A percentile compares a stretch with the other conserved stretches of the same genome.
phyloP scores from a whole-genome alignment of 1,284 basidiomycete genomes.

The Agaricales sp. region DNA sequence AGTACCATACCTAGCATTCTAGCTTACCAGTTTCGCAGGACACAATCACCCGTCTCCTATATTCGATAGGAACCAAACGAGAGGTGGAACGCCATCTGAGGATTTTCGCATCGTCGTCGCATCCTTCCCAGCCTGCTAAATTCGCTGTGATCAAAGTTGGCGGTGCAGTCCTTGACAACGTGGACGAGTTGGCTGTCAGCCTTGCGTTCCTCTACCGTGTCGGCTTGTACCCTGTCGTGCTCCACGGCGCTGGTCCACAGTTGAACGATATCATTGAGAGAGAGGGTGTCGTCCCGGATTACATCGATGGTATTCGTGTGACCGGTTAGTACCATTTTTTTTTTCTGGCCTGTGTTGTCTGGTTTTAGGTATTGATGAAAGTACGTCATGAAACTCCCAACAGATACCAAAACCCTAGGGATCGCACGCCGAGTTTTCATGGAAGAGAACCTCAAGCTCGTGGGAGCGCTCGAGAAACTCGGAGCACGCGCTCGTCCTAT shows the following conservation, averaged over 20 bases:
- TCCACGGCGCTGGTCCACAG: conserved; percentile 94
- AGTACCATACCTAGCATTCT: neutral
- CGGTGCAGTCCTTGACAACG: conserved; percentile 83
- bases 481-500: conserved; percentile 93
- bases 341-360: no score
- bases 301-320: conserved; percentile 92
- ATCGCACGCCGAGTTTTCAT: conserved; percentile 93
- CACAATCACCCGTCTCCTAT: conserved; percentile 86
- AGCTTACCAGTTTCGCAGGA: conserved; percentile 42
- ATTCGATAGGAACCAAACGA: conserved; percentile 90
- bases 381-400: neutral
- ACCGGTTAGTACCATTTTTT: conserved; percentile 50
- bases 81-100: conserved; percentile 95
- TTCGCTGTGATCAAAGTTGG: conserved; percentile 95
- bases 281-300: conserved; percentile 88
- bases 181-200: conserved; percentile 87
- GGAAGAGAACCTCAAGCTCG: conserved; percentile 90
- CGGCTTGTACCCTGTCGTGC: conserved; percentile 88
- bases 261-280: conserved; percentile 86
- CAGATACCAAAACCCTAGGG: conserved; percentile 85
- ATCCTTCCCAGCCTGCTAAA: conserved; percentile 75
- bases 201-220: conserved; percentile 91
- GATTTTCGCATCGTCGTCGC: conserved; percentile 86
- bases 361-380: no score
- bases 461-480: conserved; percentile 81